Evolutionary conservation across 2,329 filamentous ascomycete species (phyloP), one percentile per base, ranked within the genome.

Genomic region (Colletotrichum sp.): DNA sequence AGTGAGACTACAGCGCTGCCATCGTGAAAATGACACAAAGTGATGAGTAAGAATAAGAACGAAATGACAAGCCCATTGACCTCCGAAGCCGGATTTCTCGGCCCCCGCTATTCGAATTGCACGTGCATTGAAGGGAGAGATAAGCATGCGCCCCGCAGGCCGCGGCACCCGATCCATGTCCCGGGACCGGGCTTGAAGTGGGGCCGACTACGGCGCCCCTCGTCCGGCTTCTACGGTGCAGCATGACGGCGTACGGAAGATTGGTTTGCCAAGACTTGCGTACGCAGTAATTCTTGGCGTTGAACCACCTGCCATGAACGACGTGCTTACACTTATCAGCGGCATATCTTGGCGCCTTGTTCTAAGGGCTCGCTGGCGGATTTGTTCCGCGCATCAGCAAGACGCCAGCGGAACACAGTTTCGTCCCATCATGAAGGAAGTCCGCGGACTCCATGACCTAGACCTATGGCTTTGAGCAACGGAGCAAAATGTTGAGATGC

Each of bases 21-120:
- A 34, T 34, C 32, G 1, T 6, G 32, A 34, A 32, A 32, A 32
- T 52, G n/a, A 13, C 43, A 1, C 6, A 48, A n/a, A 48, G 4
- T 8, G 43, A 52, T 52, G n/a, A 0, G 43, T 52, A 4, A 8
- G n/a, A n/a, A 48, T 1, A 4, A 12, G 18, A 48, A 12, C 6
- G 1, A 4, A n/a, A 48, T 12, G 2, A 0, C n/a, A 21, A 1
- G n/a, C 43, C n/a, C 10, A 21, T 13, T 24, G n/a, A 13, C 6
- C 6, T 8, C 3, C 1, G 10, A 13, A 12, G 3, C 6, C 43
- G 43, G 43, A 52, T 52, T 13, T 21, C n/a, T 52, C 43, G n/a
- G 43, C n/a, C 2, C 43, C 43, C 43, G 43, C 2, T 8, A 24
- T 21, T 21, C 10, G 3, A 21, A 13, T 3, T 21, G 43, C 6